Evolutionary conservation across 2,329 filamentous ascomycete genomes (phyloP).

Genomic region (Aspergillus caelatus): DNA sequence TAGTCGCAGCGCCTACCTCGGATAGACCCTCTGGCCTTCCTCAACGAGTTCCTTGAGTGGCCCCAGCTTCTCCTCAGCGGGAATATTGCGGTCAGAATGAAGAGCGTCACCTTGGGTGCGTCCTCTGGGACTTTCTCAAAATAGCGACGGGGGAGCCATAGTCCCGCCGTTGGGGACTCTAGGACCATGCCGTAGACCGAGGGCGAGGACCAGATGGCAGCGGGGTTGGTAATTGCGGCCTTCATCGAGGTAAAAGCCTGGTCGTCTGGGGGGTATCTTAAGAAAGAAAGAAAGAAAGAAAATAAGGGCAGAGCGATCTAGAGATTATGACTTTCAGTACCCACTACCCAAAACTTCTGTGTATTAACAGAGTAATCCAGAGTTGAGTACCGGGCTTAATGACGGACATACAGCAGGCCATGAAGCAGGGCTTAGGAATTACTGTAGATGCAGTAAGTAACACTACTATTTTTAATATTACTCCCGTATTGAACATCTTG

Average conservation of each 20-base stretch:
- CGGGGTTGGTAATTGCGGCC: no score
- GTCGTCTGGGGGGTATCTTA: background rate
- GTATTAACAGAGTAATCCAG: background rate
- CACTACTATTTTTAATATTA: background rate
- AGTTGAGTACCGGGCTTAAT: background rate
- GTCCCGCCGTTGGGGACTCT: no score
- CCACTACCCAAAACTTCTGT: background rate
- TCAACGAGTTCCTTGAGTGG: background rate
- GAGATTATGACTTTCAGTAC: no score
- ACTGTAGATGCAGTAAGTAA: background rate
- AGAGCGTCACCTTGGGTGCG: background rate
- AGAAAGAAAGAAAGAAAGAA: no score
- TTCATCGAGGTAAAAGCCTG: background rate
- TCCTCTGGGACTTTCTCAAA: background rate
- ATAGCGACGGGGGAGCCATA: background rate
- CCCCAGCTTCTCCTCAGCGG: background rate
- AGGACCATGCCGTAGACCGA: no score
- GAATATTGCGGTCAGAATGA: background rate
- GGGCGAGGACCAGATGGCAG: no score
- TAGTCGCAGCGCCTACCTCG: background rate
- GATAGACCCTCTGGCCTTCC: background rate
- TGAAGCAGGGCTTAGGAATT: background rate
- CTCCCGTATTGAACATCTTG: background rate
- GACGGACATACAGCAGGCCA: background rate
- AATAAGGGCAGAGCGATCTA: no score